Evolutionary conservation across 306 rosid genomes (phyloP).

Genomic region (Nissolia schottii): DNA sequence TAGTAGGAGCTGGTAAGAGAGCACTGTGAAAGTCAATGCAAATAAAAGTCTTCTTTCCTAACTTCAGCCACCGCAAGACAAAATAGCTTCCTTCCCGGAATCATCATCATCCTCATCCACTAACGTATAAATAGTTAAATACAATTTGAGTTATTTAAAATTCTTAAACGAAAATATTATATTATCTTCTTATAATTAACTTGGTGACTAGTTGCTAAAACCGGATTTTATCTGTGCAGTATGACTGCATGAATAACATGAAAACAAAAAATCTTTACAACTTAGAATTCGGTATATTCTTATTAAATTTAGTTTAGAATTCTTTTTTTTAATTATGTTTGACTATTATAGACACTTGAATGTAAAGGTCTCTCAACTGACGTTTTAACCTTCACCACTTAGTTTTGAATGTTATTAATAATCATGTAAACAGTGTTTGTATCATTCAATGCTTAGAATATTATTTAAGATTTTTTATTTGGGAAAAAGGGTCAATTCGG

Average conservation of each 20-base stretch:
- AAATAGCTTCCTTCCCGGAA: conserved; percentile 4
- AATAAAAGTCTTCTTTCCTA: background rate
- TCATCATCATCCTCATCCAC: background rate
- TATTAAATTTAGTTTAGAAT: background rate
- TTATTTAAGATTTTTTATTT: background rate
- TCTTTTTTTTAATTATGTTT: too few relatives aligned
- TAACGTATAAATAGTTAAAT: background rate
- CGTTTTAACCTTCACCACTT: too few relatives aligned
- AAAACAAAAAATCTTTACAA: too few relatives aligned
- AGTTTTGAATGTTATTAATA: background rate
- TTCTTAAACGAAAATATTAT: background rate
- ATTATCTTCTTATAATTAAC: background rate
- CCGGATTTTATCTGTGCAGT: background rate
- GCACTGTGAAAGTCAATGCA: background rate
- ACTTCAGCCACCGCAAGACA: background rate
- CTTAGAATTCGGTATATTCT: too few relatives aligned
- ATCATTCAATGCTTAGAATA: too few relatives aligned
- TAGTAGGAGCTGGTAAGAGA: background rate
- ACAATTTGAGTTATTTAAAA: background rate
- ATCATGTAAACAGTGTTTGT: background rate
- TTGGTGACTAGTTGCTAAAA: background rate
- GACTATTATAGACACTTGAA: too few relatives aligned
- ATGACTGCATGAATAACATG: background rate
- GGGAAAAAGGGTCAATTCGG: background rate
- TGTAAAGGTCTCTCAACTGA: too few relatives aligned